phyloP scores from a whole-genome alignment of 805 yeast species.

The Danielia oregonensis region DNA sequence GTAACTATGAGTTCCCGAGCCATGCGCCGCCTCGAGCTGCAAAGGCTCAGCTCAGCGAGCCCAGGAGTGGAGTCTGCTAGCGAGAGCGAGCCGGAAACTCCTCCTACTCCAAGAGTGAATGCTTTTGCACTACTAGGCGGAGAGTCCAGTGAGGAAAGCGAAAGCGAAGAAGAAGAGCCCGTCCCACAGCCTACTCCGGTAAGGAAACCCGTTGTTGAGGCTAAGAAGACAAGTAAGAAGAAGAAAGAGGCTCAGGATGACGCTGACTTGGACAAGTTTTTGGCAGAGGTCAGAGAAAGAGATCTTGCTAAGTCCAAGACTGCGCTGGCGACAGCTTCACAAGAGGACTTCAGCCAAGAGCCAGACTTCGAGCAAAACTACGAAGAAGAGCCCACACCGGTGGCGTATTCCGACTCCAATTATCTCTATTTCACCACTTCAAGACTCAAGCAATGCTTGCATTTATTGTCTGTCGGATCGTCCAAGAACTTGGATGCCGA shows the following conservation, averaged over 20 bases:
- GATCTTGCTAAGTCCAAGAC: slow-evolving; percentile 21
- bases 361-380: slow-evolving; percentile 21
- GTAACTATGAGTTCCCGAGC: slow-evolving; percentile 26
- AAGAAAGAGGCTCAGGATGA: slow-evolving; percentile 31
- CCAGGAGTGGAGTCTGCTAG: slow-evolving; percentile 12
- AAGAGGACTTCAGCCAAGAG: slow-evolving; percentile 5
- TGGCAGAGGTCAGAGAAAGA: slow-evolving; percentile 38
- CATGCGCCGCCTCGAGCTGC: slow-evolving; percentile 21
- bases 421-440: slow-evolving; percentile 42
- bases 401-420: slow-evolving; percentile 41
- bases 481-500: slow-evolving; percentile 68
- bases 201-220: slow-evolving; percentile 17
- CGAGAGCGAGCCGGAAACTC: slow-evolving; percentile 11
- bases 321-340: background rate
- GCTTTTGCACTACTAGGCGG: slow-evolving; percentile 44
- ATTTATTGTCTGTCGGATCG: slow-evolving; percentile 41
- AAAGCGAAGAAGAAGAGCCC: slow-evolving; percentile 10
- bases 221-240: slow-evolving; percentile 13
- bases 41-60: slow-evolving; percentile 15
- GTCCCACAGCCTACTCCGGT: slow-evolving; percentile 1
- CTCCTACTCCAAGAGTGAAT: slow-evolving; percentile 24
- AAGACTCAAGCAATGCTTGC: slow-evolving; percentile 37
- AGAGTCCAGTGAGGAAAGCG: slow-evolving; percentile 25
- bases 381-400: slow-evolving; percentile 27
- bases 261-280: slow-evolving; percentile 55